Evolutionary conservation across 2,329 filamentous ascomycete genomes (phyloP), one percentile per base, ranked within the genome.

Genomic region (Magnaporthiopsis rhizophila): DNA sequence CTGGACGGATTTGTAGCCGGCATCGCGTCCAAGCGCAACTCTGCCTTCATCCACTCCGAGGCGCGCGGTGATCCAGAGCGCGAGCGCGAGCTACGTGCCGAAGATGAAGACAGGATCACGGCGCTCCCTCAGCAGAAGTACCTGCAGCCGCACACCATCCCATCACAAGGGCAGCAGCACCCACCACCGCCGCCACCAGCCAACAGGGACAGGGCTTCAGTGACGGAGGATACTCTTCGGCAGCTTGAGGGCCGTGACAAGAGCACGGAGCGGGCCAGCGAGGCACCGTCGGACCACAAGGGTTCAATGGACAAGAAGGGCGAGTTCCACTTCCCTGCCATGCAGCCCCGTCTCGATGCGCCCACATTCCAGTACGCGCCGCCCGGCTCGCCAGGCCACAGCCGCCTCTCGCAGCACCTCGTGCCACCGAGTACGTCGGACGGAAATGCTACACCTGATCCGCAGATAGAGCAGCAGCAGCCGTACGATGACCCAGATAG

Each of bases 1-100:
- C 86, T 97, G 65, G 92, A 96, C 74, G 89, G 90, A 26, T 92
- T 93, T 64, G 91, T 97, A 56, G 89, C 93, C 34, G 91, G 89
- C 59, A 91, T 96, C 64, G 92, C 91, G 4, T 89, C 89, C 63
- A 95, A 96, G 74, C 86, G 92, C 64, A 92, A 92, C 78, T 96
- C 91, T 5, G 89, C 90, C 2, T 78, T 93, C 59, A 96, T 97
- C 66, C 84, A 87, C 68, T 88, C 92, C 65, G 92, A 94, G 77
- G 91, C 92, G 0, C 86, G 86, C 66, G 91, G 90, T 24, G 89
- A 97, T 67, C 80, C 83, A 1, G 89, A 92, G n/a, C 84, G 88
- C 58, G 92, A 96, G 74, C 86, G 87, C 63, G 88, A 94, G 73
- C 82, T 96, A 4, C 86, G 91, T 38, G 86, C 84, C 34, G 92